These are phyloP conservation scores for Mucor mucedo DNA, from an alignment of 371 early-diverging fungal species.

Conservation along the genomic window DNA sequence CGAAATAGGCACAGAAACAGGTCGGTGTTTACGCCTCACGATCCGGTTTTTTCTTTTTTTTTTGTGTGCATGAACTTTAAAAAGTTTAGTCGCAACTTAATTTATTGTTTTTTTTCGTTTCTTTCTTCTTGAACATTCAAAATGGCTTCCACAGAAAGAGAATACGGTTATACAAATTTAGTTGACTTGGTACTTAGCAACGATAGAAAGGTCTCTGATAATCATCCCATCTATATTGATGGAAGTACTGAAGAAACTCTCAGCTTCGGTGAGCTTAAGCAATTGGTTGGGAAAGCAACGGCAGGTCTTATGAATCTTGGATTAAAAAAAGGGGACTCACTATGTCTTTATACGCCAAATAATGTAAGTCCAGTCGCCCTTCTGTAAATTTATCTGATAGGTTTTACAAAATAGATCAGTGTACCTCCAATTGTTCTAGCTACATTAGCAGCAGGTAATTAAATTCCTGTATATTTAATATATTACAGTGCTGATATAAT, in stretches of 20 bases:
- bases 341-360: conserved; percentile 14
- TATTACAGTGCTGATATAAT: no score
- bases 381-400: neutral
- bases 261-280: conserved; percentile 9
- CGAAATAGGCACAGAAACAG: no score
- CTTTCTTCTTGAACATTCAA: neutral
- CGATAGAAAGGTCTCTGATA: neutral
- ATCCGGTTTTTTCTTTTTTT: neutral
- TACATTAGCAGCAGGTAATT: conserved; percentile 28
- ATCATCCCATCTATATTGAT: conserved; percentile 15
- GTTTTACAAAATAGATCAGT: neutral
- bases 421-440: conserved; percentile 12
- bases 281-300: conserved; percentile 5
- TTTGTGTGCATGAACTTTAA: neutral
- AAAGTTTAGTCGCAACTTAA: neutral
- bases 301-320: conserved; percentile 7
- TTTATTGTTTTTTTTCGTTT: neutral
- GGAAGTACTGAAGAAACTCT: conserved; percentile 13
- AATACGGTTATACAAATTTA: conserved; percentile 12
- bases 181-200: conserved; percentile 20
- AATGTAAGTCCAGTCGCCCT: conserved; percentile 4
- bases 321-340: conserved; percentile 8
- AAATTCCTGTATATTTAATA: neutral
- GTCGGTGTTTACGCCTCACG: neutral
- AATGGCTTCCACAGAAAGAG: conserved; percentile 6